These are phyloP conservation scores for Chlorella sp. DNA, from an alignment of 139 green algal species.

Conservation along the genomic window DNA sequence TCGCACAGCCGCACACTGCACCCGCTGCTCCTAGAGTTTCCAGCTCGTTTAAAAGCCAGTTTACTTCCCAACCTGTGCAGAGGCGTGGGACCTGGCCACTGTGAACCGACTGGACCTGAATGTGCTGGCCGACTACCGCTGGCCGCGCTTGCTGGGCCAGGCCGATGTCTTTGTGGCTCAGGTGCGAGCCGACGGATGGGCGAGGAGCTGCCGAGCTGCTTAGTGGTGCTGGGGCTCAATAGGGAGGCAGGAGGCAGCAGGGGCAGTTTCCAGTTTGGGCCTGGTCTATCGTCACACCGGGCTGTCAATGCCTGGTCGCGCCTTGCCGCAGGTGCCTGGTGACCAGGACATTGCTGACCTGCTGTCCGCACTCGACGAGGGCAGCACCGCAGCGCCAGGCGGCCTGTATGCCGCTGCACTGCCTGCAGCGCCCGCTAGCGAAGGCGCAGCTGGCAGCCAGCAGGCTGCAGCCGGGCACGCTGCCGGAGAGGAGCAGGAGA, in stretches of 20 bases:
- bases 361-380: constrained; percentile 72
- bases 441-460: not conserved
- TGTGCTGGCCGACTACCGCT: constrained; percentile 91
- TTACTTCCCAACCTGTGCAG: too few species aligned
- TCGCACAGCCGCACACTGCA: too few species aligned
- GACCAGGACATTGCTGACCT: constrained; percentile 84
- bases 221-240: too few species aligned
- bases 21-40: too few species aligned
- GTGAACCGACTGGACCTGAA: constrained; percentile 91
- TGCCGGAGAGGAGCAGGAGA: not conserved
- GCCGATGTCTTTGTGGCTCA: constrained; percentile 66
- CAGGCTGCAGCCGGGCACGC: not conserved
- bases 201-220: too few species aligned
- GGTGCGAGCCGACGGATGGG: not conserved
- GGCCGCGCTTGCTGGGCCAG: constrained; percentile 75
- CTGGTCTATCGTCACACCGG: too few species aligned
- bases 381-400: constrained; percentile 49
- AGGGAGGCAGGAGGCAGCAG: too few species aligned
- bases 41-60: too few species aligned
- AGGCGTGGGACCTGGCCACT: constrained; percentile 70
- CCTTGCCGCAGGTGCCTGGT: constrained; percentile 35
- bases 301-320: too few species aligned
- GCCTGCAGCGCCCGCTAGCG: not conserved
- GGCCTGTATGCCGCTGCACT: constrained; percentile 74
- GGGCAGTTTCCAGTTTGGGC: too few species aligned